Evolutionary conservation across 2,329 filamentous ascomycete genomes (phyloP).

Genomic region (Pseudogymnoascus sp.): DNA sequence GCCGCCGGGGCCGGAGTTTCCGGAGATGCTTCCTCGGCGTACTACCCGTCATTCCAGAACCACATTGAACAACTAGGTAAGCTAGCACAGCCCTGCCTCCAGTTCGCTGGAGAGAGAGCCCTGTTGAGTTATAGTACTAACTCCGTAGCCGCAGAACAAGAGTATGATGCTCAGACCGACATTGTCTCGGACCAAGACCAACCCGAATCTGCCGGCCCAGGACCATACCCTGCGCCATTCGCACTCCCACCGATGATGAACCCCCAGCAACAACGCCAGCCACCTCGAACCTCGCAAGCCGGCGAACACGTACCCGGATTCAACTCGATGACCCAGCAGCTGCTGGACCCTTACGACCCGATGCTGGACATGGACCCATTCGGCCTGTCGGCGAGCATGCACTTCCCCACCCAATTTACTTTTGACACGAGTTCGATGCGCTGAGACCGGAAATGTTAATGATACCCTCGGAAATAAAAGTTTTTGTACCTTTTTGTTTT

Average conservation of each 20-base stretch:
- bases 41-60: constrained; percentile 84
- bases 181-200: constrained; percentile 76
- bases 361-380: constrained; percentile 91
- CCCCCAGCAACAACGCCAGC: constrained; percentile 13
- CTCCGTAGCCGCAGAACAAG: constrained; percentile 73
- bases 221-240: constrained; percentile 53
- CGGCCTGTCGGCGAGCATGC: constrained; percentile 87
- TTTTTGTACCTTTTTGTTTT: neutral
- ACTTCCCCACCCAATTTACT: constrained; percentile 77
- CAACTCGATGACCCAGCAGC: constrained; percentile 23
- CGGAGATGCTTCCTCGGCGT: constrained; percentile 41
- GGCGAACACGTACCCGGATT: constrained; percentile 20
- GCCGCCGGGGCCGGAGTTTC: constrained; percentile 28
- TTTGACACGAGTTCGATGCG: constrained; percentile 45
- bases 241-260: constrained; percentile 37
- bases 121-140: constrained; percentile 60
- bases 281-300: constrained; percentile 31
- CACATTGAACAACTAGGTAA: constrained; percentile 95
- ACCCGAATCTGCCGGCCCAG: constrained; percentile 59
- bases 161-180: constrained; percentile 86
- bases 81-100: constrained; percentile 48
- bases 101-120: constrained; percentile 40
- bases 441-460: constrained; percentile 19
- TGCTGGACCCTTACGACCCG: constrained; percentile 69
- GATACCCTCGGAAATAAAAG: constrained; percentile 22